phyloP scores from a whole-genome alignment of 805 yeast genomes.

The Candida loeiensis region DNA sequence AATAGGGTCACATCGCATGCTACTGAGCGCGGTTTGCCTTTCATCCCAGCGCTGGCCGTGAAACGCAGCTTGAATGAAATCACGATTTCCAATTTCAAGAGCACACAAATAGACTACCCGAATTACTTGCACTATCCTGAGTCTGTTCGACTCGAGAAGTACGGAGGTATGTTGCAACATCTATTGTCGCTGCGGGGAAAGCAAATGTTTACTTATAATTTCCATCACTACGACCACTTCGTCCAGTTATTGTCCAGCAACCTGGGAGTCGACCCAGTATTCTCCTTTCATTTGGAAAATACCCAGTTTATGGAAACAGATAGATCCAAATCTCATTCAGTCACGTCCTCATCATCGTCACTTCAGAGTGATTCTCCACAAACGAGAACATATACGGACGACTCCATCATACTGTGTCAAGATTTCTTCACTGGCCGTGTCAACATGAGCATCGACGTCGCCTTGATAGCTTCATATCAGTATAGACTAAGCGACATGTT shows the following conservation, averaged over 20 bases:
- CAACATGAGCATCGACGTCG: not conserved
- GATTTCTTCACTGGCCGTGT: not conserved
- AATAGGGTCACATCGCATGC: not conserved
- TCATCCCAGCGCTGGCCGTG: constrained; percentile 8
- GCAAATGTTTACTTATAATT: constrained; percentile 15
- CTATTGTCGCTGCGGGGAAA: not conserved
- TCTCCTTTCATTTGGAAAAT: constrained; percentile 6
- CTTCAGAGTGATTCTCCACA: not conserved
- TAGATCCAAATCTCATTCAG: not conserved
- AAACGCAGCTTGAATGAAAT: constrained; percentile 18
- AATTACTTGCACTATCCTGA: constrained; percentile 22
- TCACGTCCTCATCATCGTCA: not conserved
- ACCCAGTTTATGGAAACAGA: not conserved
- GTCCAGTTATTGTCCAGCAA: constrained; percentile 1
- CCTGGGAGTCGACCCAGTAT: constrained; percentile 3
- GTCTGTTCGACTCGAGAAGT: constrained; percentile 4
- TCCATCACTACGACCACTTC: constrained; percentile 14
- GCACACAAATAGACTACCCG: constrained; percentile 11
- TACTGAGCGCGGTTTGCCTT: not conserved
- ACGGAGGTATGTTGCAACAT: constrained; percentile 1
- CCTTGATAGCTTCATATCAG: constrained; percentile 5
- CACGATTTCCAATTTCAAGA: constrained; percentile 18
- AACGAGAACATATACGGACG: not conserved
- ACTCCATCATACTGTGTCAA: not conserved
- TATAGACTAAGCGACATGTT: constrained; percentile 4